A percentile compares a stretch with the other conserved stretches of the same genome.
These are phyloP conservation scores for Ganoderma lucidum DNA, from an alignment of 1,284 basidiomycete species.

Conservation along the genomic window DNA sequence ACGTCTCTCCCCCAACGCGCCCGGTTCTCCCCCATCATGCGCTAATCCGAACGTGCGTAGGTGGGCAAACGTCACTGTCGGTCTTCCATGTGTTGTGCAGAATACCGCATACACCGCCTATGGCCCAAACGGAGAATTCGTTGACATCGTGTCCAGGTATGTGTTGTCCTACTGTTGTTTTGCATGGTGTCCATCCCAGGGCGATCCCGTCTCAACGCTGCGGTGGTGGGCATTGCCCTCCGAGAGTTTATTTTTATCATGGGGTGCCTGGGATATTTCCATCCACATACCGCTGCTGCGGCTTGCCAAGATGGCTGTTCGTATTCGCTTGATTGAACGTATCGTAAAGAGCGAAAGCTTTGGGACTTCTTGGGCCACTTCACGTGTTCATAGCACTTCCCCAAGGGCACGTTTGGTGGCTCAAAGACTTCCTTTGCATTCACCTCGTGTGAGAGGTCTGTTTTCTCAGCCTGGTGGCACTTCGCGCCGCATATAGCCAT, in stretches of 20 bases:
- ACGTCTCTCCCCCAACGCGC: slow-evolving; percentile 41
- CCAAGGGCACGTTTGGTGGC: no score
- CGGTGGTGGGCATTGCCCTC: background rate
- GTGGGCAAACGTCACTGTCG: slow-evolving; percentile 78
- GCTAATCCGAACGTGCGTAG: slow-evolving; percentile 44
- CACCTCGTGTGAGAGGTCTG: no score
- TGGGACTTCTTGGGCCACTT: no score
- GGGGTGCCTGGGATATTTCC: background rate
- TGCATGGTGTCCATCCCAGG: no score
- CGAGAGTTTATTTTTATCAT: background rate
- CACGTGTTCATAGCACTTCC: no score
- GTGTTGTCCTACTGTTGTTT: slow-evolving; percentile 34
- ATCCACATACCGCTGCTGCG: background rate
- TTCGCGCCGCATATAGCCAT: no score
- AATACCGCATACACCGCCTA: slow-evolving; percentile 84
- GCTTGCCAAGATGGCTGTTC: no score
- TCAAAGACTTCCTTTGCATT: no score
- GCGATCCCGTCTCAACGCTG: background rate
- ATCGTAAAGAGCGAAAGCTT: no score
- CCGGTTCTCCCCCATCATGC: slow-evolving; percentile 1
- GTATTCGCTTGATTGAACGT: no score
- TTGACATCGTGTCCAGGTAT: slow-evolving; percentile 82
- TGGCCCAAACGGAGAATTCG: slow-evolving; percentile 61
- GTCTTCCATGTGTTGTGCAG: slow-evolving; percentile 73
- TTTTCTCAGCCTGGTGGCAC: no score